Base-by-base conservation (phyloP, 495 filamentous ascomycete genomes). In the Penicillium egyptiacum region DNA sequence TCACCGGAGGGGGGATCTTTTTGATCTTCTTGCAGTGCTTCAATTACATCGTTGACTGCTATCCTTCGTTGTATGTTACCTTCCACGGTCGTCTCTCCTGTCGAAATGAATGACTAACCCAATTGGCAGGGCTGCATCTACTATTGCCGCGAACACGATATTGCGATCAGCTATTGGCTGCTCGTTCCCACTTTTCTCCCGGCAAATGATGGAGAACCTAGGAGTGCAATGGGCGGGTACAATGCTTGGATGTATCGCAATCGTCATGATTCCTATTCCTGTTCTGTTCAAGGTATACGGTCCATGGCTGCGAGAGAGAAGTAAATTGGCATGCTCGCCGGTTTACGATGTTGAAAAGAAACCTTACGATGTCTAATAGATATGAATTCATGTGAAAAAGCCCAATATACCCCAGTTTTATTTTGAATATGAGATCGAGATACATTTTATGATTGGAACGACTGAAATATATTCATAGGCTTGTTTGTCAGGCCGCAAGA, bases 131-230 rank as follows among this genome's bases (percentile, higher is more conserved):
- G 90, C 90, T 26, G 89, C 89, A 30, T 92, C 89, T 3, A 89
- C 90, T 23, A 89, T 94, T 55, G 90, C 91, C 4, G 91, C 85
- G 26, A 95, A 94, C 70, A 92, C 90, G 1, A 90, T 95, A 74
- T 75, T 93, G 28, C 87, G 91, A 6, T 91, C 87, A 10, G 74
- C 90, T 11, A 85, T 82, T 50, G 90, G 86, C 23, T 87, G 86
- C 5, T 83, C 77, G 0, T 95, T 95, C 72, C 91, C 91, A 10
- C 81, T 96, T 5, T 96, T 96, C 70, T 78, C 84, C 0, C 81
- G 72, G 5, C 86, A 91, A 63, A 90, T 94, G 88, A 91, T 91
- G 68, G 71, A 85, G 11, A 86, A 82, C 26, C 75, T 94, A 57
- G 86, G 87, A 16, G 84, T 93, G 41, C 74, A 92, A 58, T 93